Base-by-base conservation (phyloP, 140 eudicot genomes). In the Bidens hawaiensis region DNA sequence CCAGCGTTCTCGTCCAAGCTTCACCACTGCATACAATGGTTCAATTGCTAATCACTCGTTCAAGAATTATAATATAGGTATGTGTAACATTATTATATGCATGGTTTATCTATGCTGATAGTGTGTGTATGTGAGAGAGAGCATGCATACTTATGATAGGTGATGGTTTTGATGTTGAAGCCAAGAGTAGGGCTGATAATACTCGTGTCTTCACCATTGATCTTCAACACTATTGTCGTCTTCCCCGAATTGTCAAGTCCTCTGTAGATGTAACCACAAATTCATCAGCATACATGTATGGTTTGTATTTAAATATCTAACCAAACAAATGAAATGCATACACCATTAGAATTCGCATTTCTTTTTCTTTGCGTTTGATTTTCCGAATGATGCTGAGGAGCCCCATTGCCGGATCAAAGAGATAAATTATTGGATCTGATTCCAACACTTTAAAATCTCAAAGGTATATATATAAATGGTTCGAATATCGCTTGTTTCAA, bases 271-370 rank as follows among this genome's bases (percentile, higher is more conserved):
- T 10, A 65, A 15, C 49, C 7, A 54, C 63, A 33, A 26, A 15
- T 47, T 21, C 19, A 67, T 5, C 17, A 26, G 48, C 28, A 55
- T 42, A 68, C 6, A 16, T 7, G 41, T 2, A 31, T 25, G 47
- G n/a, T n/a, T n/a, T 61, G 45, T 60, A 22, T 7, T 7, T n/a
- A n/a, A n/a, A n/a, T n/a, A n/a, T n/a, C n/a, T 28, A 28, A 18
- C 5, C 6, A 56, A 13, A 28, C 7, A 12, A 40, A 42, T 15
- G 4, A 4, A 26, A 27, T 51, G 17, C 90, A 21, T 87, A 90
- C 97, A 87, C 97, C 97, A 87, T 84, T 36, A 90, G 96, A 27
- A 90, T 87, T n/a, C n/a, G n/a, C n/a, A n/a, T n/a, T n/a, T n/a
- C n/a, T n/a, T n/a, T n/a, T n/a, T n/a, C n/a, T n/a, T 87, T 90